These are phyloP conservation scores for Tetrapisispora taiwanensis DNA, from an alignment of 805 yeast genomes.

Conservation along the genomic window DNA sequence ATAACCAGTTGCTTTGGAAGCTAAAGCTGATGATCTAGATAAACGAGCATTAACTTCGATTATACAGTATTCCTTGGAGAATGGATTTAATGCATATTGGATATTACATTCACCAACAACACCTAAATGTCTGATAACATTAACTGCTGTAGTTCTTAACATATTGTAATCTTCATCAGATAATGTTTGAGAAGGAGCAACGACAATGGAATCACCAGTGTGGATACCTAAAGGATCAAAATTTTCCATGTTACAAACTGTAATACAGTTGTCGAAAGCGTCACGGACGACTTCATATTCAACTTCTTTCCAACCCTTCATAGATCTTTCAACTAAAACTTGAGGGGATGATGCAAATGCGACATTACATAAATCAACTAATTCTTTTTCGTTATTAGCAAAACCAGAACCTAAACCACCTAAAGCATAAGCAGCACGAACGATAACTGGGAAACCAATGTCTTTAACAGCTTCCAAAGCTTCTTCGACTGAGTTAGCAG, in stretches of 20 bases:
- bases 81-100: conserved; percentile 92
- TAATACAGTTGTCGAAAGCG: conserved; percentile 92
- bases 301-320: conserved; percentile 99
- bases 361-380: conserved; percentile 72
- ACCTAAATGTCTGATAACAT: conserved; percentile 92
- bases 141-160: conserved; percentile 96
- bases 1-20: conserved; percentile 97
- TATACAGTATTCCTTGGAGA: conserved; percentile 88
- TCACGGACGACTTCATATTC: conserved; percentile 99
- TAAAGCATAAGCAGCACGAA: conserved; percentile 92
- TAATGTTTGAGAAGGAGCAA: conserved; percentile 95
- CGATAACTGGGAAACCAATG: conserved; percentile 91
- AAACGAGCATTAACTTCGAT: conserved; percentile 97
- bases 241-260: conserved; percentile 98
- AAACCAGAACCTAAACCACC: conserved; percentile 99
- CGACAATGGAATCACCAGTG: conserved; percentile 98
- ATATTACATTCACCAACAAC: conserved; percentile 99
- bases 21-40: conserved; percentile 97
- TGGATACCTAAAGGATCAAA: conserved; percentile 97
- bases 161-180: conserved; percentile 96
- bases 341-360: conserved; percentile 96
- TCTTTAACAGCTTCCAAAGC: conserved; percentile 75
- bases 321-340: conserved; percentile 86
- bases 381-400: conserved; percentile 78
- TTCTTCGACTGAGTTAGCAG: conserved; percentile 72